phyloP scores from a whole-genome alignment of 148 eudicot species.

The Polygonum maritimum region DNA sequence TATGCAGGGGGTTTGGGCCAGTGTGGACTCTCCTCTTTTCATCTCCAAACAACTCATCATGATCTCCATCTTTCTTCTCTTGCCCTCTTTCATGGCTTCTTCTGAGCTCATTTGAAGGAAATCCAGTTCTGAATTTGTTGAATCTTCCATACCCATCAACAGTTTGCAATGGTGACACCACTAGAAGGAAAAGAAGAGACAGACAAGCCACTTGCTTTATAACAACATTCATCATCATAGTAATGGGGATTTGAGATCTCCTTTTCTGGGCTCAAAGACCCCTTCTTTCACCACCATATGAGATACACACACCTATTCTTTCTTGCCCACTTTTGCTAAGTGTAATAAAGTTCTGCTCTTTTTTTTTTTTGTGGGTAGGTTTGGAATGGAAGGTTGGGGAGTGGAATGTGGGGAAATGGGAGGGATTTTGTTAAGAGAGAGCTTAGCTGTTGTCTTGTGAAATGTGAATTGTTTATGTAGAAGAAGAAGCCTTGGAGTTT shows the following conservation, averaged over 20 bases:
- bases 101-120: conserved; percentile 3
- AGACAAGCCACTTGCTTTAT: conserved; percentile 16
- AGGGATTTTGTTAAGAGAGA: not conserved
- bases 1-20: conserved; percentile 61
- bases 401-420: not conserved
- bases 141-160: conserved; percentile 14
- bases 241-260: not conserved
- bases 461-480: conserved; percentile 6
- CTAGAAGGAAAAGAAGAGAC: conserved; percentile 23
- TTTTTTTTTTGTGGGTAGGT: not conserved
- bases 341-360: not conserved
- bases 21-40: conserved; percentile 51
- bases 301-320: not conserved
- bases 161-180: conserved; percentile 13
- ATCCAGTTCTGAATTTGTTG: conserved; percentile 14
- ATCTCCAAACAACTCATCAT: conserved; percentile 28
- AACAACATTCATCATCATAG: not conserved
- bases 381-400: not conserved
- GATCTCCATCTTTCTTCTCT: not conserved
- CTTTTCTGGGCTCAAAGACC: not conserved
- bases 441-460: not conserved
- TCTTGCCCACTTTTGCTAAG: not conserved
- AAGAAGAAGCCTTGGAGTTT: conserved; percentile 9
- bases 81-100: not conserved
- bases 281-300: not conserved